Evolutionary conservation across 495 filamentous ascomycete genomes (phyloP), one percentile per base, ranked within the genome.

Genomic region (Recurvomyces mirabilis): DNA sequence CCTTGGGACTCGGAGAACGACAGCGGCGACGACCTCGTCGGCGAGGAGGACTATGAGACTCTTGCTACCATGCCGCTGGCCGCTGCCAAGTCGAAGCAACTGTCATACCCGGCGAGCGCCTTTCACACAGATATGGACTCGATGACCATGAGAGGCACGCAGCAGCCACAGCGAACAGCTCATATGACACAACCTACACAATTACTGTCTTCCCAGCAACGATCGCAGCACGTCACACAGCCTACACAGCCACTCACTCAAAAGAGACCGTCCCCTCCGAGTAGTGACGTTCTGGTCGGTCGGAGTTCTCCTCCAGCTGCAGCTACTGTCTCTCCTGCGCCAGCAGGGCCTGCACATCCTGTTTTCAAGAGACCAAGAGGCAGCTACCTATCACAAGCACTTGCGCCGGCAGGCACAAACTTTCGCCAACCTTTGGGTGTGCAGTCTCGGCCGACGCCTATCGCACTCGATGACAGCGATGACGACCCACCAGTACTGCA

Each of bases 351-450:
- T 32, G 32, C 33, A 20, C 45, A 35, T 4, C 25, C 47, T 7
- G 42, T 31, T 12, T 41, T 42, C 36, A 3, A 21, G 0, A 48
- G 28, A 24, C 25, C 41, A 23, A 11, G 41, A 18, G 31, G 41
- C 9, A 35, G 43, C 24, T 33, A 35, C 12, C 19, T 86, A 14
- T 74, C 74, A 9, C 78, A 59, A 41, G 36, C 70, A 12, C 82
- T 93, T 70, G 84, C 84, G 6, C 87, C 87, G 14, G 75, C 78
- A 31, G 87, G 87, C 11, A 93, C 86, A 4, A 61, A 66, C 13
- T 87, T 81, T 53, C 72, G 72, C 31, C 68, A 74, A 33, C 84
- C 81, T 38, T 47, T 55, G 12, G 62, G 53, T 5, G 54, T 64
- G 9, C 51, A 51, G 5, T 41, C 46, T 17, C 30, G 32, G 41